These are phyloP conservation scores for Isatis lusitanica DNA, from an alignment of 441 rosid species.

Conservation along the genomic window DNA sequence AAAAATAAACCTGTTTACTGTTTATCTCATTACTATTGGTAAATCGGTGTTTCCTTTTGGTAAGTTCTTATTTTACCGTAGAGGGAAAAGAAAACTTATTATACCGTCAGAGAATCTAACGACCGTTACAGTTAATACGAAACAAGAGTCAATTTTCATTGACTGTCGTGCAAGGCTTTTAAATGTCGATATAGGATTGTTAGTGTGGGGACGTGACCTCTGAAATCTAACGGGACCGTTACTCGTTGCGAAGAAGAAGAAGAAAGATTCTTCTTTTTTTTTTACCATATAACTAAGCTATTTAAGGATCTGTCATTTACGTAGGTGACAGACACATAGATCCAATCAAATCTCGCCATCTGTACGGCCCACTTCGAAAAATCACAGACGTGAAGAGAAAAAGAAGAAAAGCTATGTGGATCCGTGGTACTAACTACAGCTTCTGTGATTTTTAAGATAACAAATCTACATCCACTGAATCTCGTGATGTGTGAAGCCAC, in stretches of 20 bases:
- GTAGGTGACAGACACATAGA: slow-evolving; percentile 29
- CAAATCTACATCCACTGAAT: slow-evolving; percentile 28
- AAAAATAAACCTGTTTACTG: neutral
- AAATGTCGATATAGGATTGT: slow-evolving; percentile 1
- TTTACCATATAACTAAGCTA: neutral
- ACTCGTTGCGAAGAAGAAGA: slow-evolving; percentile 3
- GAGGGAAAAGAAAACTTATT: neutral
- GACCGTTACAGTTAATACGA: slow-evolving; percentile 18
- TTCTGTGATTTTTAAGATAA: slow-evolving; percentile 15
- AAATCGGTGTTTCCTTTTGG: neutral
- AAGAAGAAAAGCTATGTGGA: slow-evolving; percentile 28
- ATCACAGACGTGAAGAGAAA: slow-evolving; percentile 31
- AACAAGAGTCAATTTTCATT: slow-evolving; percentile 8
- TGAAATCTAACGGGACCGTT: slow-evolving; percentile 28
- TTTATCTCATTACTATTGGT: neutral
- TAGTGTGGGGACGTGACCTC: slow-evolving; percentile 21
- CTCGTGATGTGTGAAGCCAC: slow-evolving; percentile 40
- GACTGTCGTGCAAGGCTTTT: slow-evolving; percentile 16
- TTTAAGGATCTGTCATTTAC: slow-evolving; percentile 31
- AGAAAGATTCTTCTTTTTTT: neutral
- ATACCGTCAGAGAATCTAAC: slow-evolving; percentile 9
- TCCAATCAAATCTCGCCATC: slow-evolving; percentile 17
- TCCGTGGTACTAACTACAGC: slow-evolving; percentile 39
- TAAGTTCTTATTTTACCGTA: neutral
- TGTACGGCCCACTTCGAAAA: slow-evolving; percentile 16